Percentiles rank a stretch among this genome's conserved stretches.
Conservation (phyloP, 2,329 filamentous ascomycete species). For the Trichoderma sp. region DNA sequence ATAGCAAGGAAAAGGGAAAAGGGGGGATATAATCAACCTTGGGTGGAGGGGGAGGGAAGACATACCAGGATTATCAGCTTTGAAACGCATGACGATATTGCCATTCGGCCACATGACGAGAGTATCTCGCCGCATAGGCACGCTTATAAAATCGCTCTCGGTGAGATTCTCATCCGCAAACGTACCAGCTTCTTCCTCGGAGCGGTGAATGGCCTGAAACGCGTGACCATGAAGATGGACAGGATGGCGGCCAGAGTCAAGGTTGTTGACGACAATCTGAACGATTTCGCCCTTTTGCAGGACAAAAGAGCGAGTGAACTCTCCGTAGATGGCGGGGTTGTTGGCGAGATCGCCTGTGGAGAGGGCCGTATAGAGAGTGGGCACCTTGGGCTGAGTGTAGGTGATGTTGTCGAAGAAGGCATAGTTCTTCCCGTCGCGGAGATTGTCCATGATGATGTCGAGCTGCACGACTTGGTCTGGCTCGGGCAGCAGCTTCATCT, state of each 20-base stretch:
- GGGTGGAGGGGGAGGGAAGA: constrained; percentile 26
- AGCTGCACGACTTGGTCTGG: constrained; percentile 68
- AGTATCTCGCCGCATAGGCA: constrained; percentile 71
- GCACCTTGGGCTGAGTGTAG: constrained; percentile 75
- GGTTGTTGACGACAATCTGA: constrained; percentile 77
- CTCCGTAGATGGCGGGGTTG: constrained; percentile 66
- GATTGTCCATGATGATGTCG: constrained; percentile 64
- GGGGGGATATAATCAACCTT: neutral
- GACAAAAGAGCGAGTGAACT: constrained; percentile 67
- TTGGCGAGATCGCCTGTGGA: constrained; percentile 62
- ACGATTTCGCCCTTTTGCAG: constrained; percentile 70
- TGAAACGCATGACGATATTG: constrained; percentile 70
- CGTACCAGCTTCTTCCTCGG: constrained; percentile 59
- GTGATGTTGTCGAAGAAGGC: constrained; percentile 79
- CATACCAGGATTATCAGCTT: constrained; percentile 66
- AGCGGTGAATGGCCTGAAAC: constrained; percentile 70
- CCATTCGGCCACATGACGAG: constrained; percentile 67
- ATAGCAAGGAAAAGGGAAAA: neutral
- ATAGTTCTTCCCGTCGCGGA: constrained; percentile 62
- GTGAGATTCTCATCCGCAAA: constrained; percentile 54
- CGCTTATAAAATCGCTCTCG: constrained; percentile 52
- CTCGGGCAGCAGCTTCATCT: constrained; percentile 60
- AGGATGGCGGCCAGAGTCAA: constrained; percentile 70
- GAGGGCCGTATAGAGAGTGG: constrained; percentile 76
- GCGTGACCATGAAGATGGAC: constrained; percentile 80